Evolutionary conservation across 2,329 filamentous ascomycete genomes (phyloP).

Genomic region (Apiospora marii): DNA sequence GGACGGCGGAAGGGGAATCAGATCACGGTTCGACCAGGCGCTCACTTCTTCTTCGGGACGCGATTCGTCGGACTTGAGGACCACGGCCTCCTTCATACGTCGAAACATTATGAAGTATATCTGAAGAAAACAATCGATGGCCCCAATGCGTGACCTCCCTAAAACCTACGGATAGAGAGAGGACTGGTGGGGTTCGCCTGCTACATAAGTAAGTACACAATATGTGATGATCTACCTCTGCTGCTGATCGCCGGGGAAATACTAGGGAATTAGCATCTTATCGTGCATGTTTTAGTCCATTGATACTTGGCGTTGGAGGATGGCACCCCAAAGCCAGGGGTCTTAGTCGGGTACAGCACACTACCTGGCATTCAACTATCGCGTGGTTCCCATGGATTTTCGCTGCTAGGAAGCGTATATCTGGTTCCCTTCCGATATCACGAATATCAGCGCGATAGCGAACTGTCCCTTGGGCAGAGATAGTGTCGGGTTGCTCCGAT

Average conservation of each 20-base stretch:
- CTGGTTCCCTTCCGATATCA: not conserved
- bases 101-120: slow-evolving; percentile 26
- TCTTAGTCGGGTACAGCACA: not conserved
- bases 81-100: slow-evolving; percentile 40
- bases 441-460: not conserved
- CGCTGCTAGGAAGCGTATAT: not conserved
- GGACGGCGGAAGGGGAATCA: slow-evolving; percentile 47
- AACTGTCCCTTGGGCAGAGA: not conserved
- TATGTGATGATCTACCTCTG: not conserved
- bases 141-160: not conserved
- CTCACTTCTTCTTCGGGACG: slow-evolving; percentile 54
- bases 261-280: not conserved
- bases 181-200: not conserved
- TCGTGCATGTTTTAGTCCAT: not conserved
- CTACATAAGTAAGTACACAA: not conserved
- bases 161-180: not conserved
- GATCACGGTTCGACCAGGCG: slow-evolving; percentile 56
- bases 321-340: not conserved
- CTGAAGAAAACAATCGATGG: not conserved
- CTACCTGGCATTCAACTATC: not conserved
- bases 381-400: not conserved
- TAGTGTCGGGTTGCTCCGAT: not conserved
- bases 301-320: not conserved
- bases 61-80: slow-evolving; percentile 46
- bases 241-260: not conserved